These are phyloP conservation scores for Usnea hakonensis DNA, from an alignment of 495 filamentous ascomycete species.

Conservation along the genomic window DNA sequence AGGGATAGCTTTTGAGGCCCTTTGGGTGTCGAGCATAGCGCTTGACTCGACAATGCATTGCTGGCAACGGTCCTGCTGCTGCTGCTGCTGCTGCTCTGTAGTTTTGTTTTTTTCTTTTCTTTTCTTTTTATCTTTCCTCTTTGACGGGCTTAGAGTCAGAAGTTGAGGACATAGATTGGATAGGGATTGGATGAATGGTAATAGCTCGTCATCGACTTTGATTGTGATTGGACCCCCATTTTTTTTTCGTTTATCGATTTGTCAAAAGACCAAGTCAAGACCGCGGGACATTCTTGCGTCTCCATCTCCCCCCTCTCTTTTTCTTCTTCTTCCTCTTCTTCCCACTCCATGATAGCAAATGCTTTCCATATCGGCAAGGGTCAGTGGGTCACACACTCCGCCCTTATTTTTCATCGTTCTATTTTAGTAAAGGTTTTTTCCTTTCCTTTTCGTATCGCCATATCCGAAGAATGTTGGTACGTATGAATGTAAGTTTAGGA, in stretches of 20 bases:
- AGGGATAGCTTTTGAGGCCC: background rate
- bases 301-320: background rate
- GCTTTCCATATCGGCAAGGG: background rate
- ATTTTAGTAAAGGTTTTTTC: background rate
- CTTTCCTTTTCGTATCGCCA: background rate
- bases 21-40: background rate
- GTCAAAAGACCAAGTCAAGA: too few species aligned
- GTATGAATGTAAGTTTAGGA: too few species aligned
- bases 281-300: background rate
- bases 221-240: background rate
- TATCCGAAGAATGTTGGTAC: conserved; percentile 4
- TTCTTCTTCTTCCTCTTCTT: too few species aligned
- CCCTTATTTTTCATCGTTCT: background rate
- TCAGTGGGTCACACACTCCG: too few species aligned
- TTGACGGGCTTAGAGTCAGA: too few species aligned
- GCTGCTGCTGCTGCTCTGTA: too few species aligned
- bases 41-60: background rate
- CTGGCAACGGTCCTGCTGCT: background rate
- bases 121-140: too few species aligned
- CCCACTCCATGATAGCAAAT: background rate
- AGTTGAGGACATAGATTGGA: background rate
- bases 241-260: background rate
- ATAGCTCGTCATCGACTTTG: background rate
- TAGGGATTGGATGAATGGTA: background rate
- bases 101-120: too few species aligned